Evolutionary conservation across 805 yeast genomes (phyloP), one percentile per base, ranked within the genome.

Genomic region (Zygosaccharomyces gambellarensis): DNA sequence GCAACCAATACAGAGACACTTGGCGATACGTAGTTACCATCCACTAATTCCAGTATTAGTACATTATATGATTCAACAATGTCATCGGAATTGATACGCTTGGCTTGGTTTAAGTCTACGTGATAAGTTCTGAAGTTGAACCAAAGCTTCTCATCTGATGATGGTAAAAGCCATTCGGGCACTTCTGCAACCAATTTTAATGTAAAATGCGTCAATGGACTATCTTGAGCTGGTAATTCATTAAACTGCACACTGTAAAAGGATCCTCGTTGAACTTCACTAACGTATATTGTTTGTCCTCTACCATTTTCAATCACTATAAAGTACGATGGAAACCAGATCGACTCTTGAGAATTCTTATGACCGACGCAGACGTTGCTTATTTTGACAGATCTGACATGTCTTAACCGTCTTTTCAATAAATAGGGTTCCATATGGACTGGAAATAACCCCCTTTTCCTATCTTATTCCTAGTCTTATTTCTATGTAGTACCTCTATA

Each of bases 191-290:
- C 45, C 10, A 65, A 22, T 28, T 54, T 60, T 25, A 65, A 36
- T 2, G 41, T 45, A 9, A 65, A 45, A 21, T 36, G 46, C 5
- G 57, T 45, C 6, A 48, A 44, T 9, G 61, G 46, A 39, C 53
- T 46, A 2, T 55, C 54, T 14, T 50, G 47, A 6, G 41, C 39
- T 14, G 61, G 60, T 8, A 64, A 21, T 30, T 64, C 68, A 47
- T 65, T 58, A 44, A 64, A 65, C 31, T 52, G 57, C 2, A 60
- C 39, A 14, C 39, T 36, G n/a, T 44, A 48, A 6, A 52, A 45
- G 2, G 56, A 48, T 31, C 55, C 54, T 5, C 29, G 14, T 50
- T 64, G 67, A 4, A 54, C 49, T 48, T 65, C 70, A 47, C 67
- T 64, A 8, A 64, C 53, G 42, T 62, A 63, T 5, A 63, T 19